A percentile compares a stretch with the other conserved stretches of the same genome.
Conservation (phyloP, 129 eudicot genomes). For the Lonicera japonica region DNA sequence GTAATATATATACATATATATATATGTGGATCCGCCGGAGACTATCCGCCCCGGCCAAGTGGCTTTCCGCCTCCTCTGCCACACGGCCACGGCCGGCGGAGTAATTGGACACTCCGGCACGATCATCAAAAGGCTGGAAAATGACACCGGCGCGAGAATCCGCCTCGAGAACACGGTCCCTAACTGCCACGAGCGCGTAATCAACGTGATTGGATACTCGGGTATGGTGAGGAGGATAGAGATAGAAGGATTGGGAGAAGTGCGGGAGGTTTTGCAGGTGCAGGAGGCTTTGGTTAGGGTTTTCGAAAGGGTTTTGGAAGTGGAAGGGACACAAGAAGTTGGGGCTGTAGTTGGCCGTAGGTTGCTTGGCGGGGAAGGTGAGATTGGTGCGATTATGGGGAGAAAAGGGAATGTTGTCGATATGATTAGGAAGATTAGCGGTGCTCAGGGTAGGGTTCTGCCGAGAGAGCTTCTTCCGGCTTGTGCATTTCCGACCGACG, state of each 20-base stretch:
- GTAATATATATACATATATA: no score
- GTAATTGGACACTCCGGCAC: slow-evolving; percentile 30
- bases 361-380: slow-evolving; percentile 17
- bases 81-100: slow-evolving; percentile 22
- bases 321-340: slow-evolving; percentile 12
- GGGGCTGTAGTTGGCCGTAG: slow-evolving; percentile 19
- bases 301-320: slow-evolving; percentile 33
- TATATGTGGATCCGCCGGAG: no score
- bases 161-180: slow-evolving; percentile 12
- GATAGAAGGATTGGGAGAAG: neutral
- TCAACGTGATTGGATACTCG: slow-evolving; percentile 18
- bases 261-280: slow-evolving; percentile 18
- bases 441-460: slow-evolving; percentile 17
- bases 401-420: slow-evolving; percentile 20
- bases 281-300: slow-evolving; percentile 32
- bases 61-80: slow-evolving; percentile 32
- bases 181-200: slow-evolving; percentile 28
- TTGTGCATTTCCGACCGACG: slow-evolving; percentile 22
- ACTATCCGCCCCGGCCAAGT: slow-evolving; percentile 1
- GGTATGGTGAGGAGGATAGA: slow-evolving; percentile 1
- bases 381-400: slow-evolving; percentile 31
- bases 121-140: slow-evolving; percentile 15
- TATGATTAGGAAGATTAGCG: slow-evolving; percentile 6
- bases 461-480: slow-evolving; percentile 20
- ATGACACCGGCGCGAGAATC: slow-evolving; percentile 17